Conservation (phyloP, 2,329 filamentous ascomycete species). For the Calycina herbarum region DNA sequence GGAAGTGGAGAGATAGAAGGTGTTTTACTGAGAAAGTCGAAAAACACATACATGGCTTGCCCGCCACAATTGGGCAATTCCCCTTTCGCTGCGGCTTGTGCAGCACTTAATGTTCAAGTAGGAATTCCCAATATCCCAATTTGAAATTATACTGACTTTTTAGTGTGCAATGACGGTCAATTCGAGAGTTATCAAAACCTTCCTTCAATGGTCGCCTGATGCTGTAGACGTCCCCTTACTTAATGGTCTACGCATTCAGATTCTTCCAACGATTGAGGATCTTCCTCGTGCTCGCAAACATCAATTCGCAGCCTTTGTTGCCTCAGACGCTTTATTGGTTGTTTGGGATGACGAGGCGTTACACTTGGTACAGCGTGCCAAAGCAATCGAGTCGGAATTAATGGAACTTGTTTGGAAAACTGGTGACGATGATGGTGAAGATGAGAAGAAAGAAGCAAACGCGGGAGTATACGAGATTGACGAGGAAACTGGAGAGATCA, state of each 20-base stretch:
- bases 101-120: slow-evolving; percentile 71
- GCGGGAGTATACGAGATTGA: slow-evolving; percentile 60
- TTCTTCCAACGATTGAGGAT: slow-evolving; percentile 70
- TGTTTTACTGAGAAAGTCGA: slow-evolving; percentile 67
- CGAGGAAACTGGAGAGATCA: slow-evolving; percentile 68
- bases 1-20: slow-evolving; percentile 69
- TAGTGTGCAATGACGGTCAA: slow-evolving; percentile 80
- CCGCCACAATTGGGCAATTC: slow-evolving; percentile 65
- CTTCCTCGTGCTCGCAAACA: slow-evolving; percentile 71
- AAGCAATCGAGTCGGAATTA: slow-evolving; percentile 71
- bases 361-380: slow-evolving; percentile 67
- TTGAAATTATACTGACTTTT: not conserved
- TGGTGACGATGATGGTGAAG: slow-evolving; percentile 53
- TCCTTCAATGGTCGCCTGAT: slow-evolving; percentile 70
- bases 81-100: slow-evolving; percentile 62
- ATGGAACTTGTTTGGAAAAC: slow-evolving; percentile 76
- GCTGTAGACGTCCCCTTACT: slow-evolving; percentile 73
- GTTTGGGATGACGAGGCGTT: slow-evolving; percentile 83
- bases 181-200: slow-evolving; percentile 76
- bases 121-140: slow-evolving; percentile 24
- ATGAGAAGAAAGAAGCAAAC: slow-evolving; percentile 51
- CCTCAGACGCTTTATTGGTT: slow-evolving; percentile 67
- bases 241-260: slow-evolving; percentile 76
- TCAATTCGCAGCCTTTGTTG: slow-evolving; percentile 79
- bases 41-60: slow-evolving; percentile 71